phyloP scores from a whole-genome alignment of 352 stramenopile genomes.

The Phytophthora melonis region DNA sequence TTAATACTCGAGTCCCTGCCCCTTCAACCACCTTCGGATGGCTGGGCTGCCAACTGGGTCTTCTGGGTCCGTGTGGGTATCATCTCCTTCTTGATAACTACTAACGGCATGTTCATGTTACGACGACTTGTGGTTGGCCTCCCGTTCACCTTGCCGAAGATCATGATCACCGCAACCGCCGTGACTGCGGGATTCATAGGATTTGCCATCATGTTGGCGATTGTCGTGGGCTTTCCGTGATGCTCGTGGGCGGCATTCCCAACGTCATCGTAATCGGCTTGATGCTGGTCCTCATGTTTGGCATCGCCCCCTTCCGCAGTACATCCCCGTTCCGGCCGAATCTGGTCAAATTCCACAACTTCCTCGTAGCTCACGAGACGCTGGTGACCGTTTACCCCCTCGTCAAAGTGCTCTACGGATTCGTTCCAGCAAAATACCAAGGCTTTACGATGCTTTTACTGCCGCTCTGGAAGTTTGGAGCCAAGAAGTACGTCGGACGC shows the following conservation, averaged over 20 bases:
- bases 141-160: neutral
- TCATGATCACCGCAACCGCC: neutral
- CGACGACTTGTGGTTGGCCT: neutral
- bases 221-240: slow-evolving; percentile 7
- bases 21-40: slow-evolving; percentile 7
- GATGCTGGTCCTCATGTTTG: slow-evolving; percentile 8
- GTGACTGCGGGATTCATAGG: neutral
- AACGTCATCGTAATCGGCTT: neutral
- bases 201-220: neutral
- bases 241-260: neutral
- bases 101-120: neutral
- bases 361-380: neutral
- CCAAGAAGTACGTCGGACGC: no score
- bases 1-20: no score
- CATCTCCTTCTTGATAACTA: neutral
- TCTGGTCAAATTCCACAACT: neutral
- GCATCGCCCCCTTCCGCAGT: neutral
- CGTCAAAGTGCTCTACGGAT: slow-evolving; percentile 9
- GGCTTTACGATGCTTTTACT: slow-evolving; percentile 5
- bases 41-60: slow-evolving; percentile 23
- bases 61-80: slow-evolving; percentile 10
- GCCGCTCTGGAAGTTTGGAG: slow-evolving; percentile 9
- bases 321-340: neutral
- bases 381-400: slow-evolving; percentile 3
- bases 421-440: slow-evolving; percentile 16